Evolutionary conservation across 2,329 filamentous ascomycete species (phyloP), one percentile per base, ranked within the genome.

Genomic region (Penicillium expansum): DNA sequence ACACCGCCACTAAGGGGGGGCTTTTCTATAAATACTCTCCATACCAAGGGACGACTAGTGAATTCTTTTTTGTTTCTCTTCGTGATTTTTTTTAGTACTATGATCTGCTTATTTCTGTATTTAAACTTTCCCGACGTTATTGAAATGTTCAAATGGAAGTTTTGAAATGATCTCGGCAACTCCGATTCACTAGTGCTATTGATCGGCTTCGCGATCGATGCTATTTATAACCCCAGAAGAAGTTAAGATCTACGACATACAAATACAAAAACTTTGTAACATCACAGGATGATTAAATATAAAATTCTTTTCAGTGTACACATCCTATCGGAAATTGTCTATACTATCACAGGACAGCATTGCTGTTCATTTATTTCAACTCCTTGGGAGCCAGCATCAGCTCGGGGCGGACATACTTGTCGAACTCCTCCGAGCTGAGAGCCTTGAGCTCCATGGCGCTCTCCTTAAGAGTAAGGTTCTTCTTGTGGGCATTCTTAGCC

Each of bases 401-500:
- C 81, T 97, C 93, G 24, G 94, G 94, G 69, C 87, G 86, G 65
- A 99, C 94, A 63, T 95, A 82, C 66, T 85, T 83, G 77, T 97
- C 92, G 72, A 97, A 97, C 73, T 97, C 92, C 71, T 90, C 90
- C 72, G 88, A 86, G 63, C 87, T 93, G 65, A 97, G 81, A 44
- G 92, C 93, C 67, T 96, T 85, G 65, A 99, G 84, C 82, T 97
- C 91, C 83, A 97, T 86, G 20, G 94, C 93, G 70, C 89, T 93
- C 79, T 96, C 80, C 83, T 97, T 97, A 57, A 99, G 84, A 24
- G 92, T 97, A 50, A 93, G 79, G 33, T 92, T 92, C 86, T 97
- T 97, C 86, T 97, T 97, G 82, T 99, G 94, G 16, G 94, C 94
- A 73, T 99, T 95, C 87, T 97, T 97, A 71, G 92, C 92, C 24